phyloP scores from a whole-genome alignment of 2,329 filamentous ascomycete genomes.

The Hypoxylon sp. region DNA sequence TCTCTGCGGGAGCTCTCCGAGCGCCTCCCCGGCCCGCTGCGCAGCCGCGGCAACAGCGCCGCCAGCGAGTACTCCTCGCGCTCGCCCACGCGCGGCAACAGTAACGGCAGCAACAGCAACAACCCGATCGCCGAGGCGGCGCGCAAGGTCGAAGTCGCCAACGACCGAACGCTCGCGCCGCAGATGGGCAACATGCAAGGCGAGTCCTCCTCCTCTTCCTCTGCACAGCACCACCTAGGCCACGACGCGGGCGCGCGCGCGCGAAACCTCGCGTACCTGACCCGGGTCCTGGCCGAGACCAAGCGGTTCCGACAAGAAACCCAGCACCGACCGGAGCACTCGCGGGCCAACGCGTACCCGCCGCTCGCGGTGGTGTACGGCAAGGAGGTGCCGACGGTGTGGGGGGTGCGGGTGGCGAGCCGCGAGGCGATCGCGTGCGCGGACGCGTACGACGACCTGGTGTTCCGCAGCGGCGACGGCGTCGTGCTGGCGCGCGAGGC shows the following conservation, averaged over 20 bases:
- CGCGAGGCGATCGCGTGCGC: slow-evolving; percentile 76
- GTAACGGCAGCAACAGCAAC: no score
- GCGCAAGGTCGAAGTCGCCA: slow-evolving; percentile 44
- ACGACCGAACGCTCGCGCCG: slow-evolving; percentile 54
- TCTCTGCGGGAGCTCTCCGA: slow-evolving; percentile 59
- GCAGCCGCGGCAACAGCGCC: slow-evolving; percentile 55
- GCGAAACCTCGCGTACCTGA: slow-evolving; percentile 70
- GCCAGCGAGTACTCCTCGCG: slow-evolving; percentile 42
- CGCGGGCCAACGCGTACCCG: slow-evolving; percentile 77
- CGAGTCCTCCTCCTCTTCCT: slow-evolving; percentile 41
- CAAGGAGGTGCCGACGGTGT: slow-evolving; percentile 86
- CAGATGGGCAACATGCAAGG: slow-evolving; percentile 54
- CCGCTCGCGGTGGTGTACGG: slow-evolving; percentile 86
- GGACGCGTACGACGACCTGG: slow-evolving; percentile 85
- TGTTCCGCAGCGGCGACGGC: slow-evolving; percentile 88
- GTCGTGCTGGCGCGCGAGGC: slow-evolving; percentile 87
- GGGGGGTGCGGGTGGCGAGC: slow-evolving; percentile 77
- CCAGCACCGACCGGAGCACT: slow-evolving; percentile 66
- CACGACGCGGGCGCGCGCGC: slow-evolving; percentile 60
- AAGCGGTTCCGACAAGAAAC: slow-evolving; percentile 81
- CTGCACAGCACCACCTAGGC: slow-evolving; percentile 31
- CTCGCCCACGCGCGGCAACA: slow-evolving; percentile 36
- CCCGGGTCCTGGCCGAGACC: slow-evolving; percentile 74
- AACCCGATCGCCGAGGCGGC: slow-evolving; percentile 40
- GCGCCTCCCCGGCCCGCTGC: slow-evolving; percentile 54